Percentiles rank a stretch among this genome's conserved stretches.
Evolutionary conservation across 805 yeast genomes (phyloP).

Genomic region (Ogataea sp.): DNA sequence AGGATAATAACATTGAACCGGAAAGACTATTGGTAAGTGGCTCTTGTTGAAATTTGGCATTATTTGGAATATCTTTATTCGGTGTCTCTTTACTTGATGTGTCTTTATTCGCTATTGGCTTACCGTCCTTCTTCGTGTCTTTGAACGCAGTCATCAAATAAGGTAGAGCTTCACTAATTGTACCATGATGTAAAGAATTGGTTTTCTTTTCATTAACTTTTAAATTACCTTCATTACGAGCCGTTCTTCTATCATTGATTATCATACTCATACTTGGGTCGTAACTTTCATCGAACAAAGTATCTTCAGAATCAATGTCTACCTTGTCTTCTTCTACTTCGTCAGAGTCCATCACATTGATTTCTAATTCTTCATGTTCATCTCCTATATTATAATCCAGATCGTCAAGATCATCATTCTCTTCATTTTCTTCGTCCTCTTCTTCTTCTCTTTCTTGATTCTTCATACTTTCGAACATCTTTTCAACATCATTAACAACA

Average conservation of each 20-base stretch:
- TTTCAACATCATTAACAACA: constrained; percentile 61
- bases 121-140: constrained; percentile 50
- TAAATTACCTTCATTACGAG: constrained; percentile 6
- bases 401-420: not conserved
- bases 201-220: constrained; percentile 3
- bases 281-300: not conserved
- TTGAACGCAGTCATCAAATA: constrained; percentile 58
- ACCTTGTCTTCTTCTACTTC: constrained; percentile 4
- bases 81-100: not conserved
- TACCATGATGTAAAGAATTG: constrained; percentile 38
- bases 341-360: constrained; percentile 28
- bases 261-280: constrained; percentile 27
- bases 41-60: constrained; percentile 1
- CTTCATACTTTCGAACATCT: constrained; percentile 58
- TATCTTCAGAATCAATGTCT: not conserved
- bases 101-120: constrained; percentile 29
- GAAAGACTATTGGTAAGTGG: too few species aligned
- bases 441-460: constrained; percentile 7
- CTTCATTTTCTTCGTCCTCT: constrained; percentile 6
- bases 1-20: too few species aligned
- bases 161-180: constrained; percentile 59
- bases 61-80: too few species aligned
- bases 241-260: constrained; percentile 7
- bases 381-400: too few species aligned
- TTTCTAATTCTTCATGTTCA: constrained; percentile 2